Base-by-base conservation (phyloP, 2,329 filamentous ascomycete species). In the Aspergillus cejpii region DNA sequence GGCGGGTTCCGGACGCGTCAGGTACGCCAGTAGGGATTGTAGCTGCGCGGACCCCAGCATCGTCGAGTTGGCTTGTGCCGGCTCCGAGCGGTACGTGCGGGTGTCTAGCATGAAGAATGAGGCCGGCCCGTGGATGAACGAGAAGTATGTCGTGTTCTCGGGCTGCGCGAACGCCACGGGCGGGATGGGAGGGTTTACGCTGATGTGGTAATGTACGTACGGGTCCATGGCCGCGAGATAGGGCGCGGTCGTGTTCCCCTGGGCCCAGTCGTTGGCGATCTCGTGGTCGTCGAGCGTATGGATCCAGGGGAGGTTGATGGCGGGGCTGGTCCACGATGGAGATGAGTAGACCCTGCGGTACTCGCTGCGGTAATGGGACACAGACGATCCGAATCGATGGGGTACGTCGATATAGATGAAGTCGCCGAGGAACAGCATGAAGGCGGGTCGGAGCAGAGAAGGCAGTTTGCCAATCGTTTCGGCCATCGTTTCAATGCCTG, bases 281-380 rank as follows among this genome's bases (percentile, higher is more conserved):
- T 98, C 92, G 59, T 98, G 92, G 63, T 98, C 92, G 61, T 98
- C 92, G 5, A 96, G 78, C 2, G 94, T 90, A 60, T 98, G 92
- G 36, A 97, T 87, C 92, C 92, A 98, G 57, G 90, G 94, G n/a
- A 97, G 73, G 39, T 65, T 57, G 19, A 67, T 62, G 19, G 65
- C 59, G 44, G 88, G 83, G 54, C 84, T 47, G 11, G 51, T 74
- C 92, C 92, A 98, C 53, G 95, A 91, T 0, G 91, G 91, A 2
- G 90, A 95, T 0, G 87, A 85, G 61, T 98, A 98, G n/a, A 96
- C 83, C 57, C 94, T 88, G 15, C 91, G 83, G 62, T 98, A 98
- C 62, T 96, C 89, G 61, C 87, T 81, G 39, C 90, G 80, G 64
- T 96, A 98, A 58, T 89, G 81, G 43, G 87, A 81, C 1, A 76